Evolutionary conservation across 164 flowering plant species (phyloP).

Genomic region (Protea cynaroides): DNA sequence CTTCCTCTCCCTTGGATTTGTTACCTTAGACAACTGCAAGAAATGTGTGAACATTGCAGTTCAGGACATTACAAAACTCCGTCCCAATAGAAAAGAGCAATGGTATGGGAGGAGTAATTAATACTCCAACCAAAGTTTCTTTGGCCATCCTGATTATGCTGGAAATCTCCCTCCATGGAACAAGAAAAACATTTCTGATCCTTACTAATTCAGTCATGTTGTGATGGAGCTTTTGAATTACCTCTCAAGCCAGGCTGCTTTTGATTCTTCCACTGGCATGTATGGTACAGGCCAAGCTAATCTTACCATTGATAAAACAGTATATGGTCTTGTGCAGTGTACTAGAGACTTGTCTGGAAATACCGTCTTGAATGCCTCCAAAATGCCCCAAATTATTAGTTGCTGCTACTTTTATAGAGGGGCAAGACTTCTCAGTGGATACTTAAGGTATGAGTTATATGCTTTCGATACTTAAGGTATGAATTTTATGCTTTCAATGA

Average conservation of each 20-base stretch:
- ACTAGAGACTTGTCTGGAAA: background rate
- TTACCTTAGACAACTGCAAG: background rate
- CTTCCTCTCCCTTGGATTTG: background rate
- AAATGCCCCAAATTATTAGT: background rate
- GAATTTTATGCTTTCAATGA: conserved; percentile 24
- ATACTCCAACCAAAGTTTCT: background rate
- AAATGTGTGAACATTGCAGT: background rate
- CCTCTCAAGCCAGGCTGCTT: conserved; percentile 16
- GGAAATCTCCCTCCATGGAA: background rate
- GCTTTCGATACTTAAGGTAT: conserved; percentile 26
- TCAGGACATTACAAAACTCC: background rate
- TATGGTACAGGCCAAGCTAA: conserved; percentile 20
- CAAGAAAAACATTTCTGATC: conserved; percentile 13
- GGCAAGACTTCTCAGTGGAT: conserved; percentile 28
- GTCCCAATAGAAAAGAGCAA: background rate
- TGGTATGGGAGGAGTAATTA: background rate
- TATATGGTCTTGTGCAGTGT: conserved; percentile 20
- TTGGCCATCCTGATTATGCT: conserved; percentile 2
- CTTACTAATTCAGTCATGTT: conserved; percentile 10
- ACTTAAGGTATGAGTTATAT: conserved; percentile 31
- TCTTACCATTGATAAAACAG: background rate
- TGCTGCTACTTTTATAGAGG: conserved; percentile 23
- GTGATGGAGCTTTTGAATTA: conserved; percentile 11
- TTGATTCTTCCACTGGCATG: conserved; percentile 5
- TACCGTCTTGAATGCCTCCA: conserved; percentile 24